Percentiles rank a stretch among this genome's conserved stretches.
Evolutionary conservation across 2,329 filamentous ascomycete species (phyloP).

Genomic region (Meredithiella fracta): DNA sequence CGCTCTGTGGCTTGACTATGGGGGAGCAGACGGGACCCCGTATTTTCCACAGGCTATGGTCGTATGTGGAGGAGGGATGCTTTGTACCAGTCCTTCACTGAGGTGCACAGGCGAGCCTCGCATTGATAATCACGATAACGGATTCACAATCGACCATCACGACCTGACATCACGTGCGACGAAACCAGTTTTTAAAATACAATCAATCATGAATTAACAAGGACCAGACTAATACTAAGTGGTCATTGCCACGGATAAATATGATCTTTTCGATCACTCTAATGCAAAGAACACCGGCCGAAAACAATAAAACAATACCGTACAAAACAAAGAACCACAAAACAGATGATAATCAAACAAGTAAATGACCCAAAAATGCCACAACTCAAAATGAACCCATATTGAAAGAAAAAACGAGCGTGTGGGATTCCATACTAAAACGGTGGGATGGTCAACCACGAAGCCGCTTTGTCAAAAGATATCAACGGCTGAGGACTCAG

Average conservation of each 20-base stretch:
- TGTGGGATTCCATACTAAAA: too few species aligned
- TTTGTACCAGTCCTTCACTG: not conserved
- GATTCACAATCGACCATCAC: too few species aligned
- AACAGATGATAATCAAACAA: too few species aligned
- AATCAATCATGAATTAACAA: not conserved
- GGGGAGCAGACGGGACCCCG: conserved; percentile 2
- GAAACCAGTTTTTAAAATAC: not conserved
- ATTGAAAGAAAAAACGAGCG: too few species aligned
- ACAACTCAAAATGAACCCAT: not conserved
- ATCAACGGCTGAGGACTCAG: not conserved
- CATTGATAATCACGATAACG: not conserved
- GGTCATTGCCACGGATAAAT: too few species aligned
- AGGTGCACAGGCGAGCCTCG: not conserved
- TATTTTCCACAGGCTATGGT: not conserved
- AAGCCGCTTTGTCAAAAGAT: not conserved
- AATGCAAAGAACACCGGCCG: too few species aligned
- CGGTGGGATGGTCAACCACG: too few species aligned
- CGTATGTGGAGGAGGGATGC: not conserved
- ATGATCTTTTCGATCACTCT: not conserved
- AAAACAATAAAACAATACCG: too few species aligned
- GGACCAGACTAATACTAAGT: too few species aligned
- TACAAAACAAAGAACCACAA: too few species aligned
- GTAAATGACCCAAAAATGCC: too few species aligned
- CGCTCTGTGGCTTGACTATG: not conserved
- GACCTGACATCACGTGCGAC: too few species aligned